Base-by-base conservation (phyloP, 1,284 basidiomycete species). In the Puccinia polysora region DNA sequence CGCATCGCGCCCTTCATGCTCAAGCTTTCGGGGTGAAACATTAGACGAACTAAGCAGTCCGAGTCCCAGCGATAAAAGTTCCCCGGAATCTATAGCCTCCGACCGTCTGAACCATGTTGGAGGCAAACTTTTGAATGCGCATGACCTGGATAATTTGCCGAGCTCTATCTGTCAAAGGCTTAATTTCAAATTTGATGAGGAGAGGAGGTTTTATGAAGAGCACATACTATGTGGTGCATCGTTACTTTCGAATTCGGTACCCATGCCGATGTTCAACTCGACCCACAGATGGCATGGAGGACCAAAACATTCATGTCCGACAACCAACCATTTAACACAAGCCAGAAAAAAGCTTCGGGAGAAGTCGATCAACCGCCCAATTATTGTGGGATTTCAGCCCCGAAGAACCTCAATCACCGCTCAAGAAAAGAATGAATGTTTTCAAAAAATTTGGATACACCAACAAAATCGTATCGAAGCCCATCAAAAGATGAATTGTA, bases 401-500 rank as follows among this genome's bases (percentile, higher is more conserved):
- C 38, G 58, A 3, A 43, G 15, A 38, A 43, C 28, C 34, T 34
- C 36, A 5, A 5, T 60, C 4, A 60, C 36, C 38, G 6, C n/a
- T 25, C 18, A 43, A 23, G 58, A 60, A 28, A 25, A 60, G 15
- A 60, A 60, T 28, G 38, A 43, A 40, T 60, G 38, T 23, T 60
- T 43, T 23, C 58, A 60, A 38, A 60, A 43, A 23, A 60, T 43
- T 38, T 60, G 58, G 58, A 40, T 25, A n/a, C 58, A 60, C 28
- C 58, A 43, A 43, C 38, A 60, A 60, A 60, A 60, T 43, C 36
- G 58, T 12, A 43, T 60, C 43, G 58, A 60, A 23, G 58, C 58
- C 4, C 58, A 60, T 60, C 38, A 43, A 1, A 60, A 38, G 23
- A 60, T 43, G 58, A 43, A 40, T 40, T 60, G 8, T 4, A 23